Evolutionary conservation across 164 flowering plant species (phyloP), one percentile per base, ranked within the genome.

Genomic region (Platanus orientalis): DNA sequence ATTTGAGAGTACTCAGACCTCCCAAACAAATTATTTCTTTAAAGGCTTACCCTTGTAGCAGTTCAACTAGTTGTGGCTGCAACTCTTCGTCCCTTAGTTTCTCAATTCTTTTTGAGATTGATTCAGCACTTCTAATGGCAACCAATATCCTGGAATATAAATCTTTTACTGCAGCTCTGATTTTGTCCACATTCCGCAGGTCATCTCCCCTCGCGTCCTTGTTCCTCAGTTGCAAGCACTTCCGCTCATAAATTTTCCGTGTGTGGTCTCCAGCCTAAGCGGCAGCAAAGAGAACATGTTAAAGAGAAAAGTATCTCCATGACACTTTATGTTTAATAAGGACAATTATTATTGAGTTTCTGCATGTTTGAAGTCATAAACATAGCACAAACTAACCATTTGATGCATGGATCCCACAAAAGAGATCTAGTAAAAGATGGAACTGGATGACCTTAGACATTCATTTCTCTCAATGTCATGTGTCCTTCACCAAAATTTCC

Each of bases 41-140:
- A 13, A 6, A 7, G 56, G 44, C 84, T 73, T 80, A 93, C 97
- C 98, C 97, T 75, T 80, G 83, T 45, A 90, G 72, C 14, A 93
- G 83, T 73, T 93, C 98, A 40, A 78, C 29, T 42, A 93, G 83
- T 56, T 93, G 98, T 4, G 96, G 97, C 69, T 84, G 88, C 65
- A 93, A 78, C 64, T 93, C 98, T 66, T 90, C 96, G 69, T 87
- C 96, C 62, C 89, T 80, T 32, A 93, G 75, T 70, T 88, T 84
- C 72, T 90, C 78, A 53, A 93, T 93, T 66, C 75, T 79, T 71
- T 70, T 72, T 0, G 97, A 90, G 69, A 93, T 87, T 7, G 90
- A 83, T 57, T 90, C 98, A 11, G 96, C 94, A 58, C 89, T 80
- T 58, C 92, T 81, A 32, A 89, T 80, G 23, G 96, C 86, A 55